Conservation (phyloP, 164 flowering plant genomes). For the Aristolochia californica region DNA sequence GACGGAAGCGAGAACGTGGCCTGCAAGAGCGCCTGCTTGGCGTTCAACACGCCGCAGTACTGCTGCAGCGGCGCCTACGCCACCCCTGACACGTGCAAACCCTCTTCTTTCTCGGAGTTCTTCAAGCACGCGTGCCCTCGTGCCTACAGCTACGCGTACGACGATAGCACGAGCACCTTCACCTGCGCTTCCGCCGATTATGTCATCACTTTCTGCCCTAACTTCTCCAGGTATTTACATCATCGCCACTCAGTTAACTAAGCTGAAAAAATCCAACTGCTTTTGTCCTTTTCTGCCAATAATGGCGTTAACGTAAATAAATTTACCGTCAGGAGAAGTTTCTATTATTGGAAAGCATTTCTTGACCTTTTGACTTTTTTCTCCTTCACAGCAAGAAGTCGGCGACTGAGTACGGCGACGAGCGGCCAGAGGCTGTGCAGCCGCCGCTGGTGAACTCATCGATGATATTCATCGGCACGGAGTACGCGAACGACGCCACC, state of each 20-base stretch:
- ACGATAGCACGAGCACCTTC: conserved; percentile 73
- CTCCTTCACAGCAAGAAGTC: conserved; percentile 52
- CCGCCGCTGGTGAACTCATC: conserved; percentile 5
- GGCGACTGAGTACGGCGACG: conserved; percentile 25
- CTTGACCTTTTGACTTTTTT: neutral
- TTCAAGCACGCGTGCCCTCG: conserved; percentile 76
- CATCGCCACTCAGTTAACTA: too few species aligned
- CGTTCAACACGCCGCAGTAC: conserved; percentile 51
- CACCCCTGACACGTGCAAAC: conserved; percentile 60
- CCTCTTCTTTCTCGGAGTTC: conserved; percentile 43
- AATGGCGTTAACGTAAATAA: neutral
- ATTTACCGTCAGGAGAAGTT: too few species aligned
- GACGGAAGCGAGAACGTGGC: conserved; percentile 33
- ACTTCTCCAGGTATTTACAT: conserved; percentile 46
- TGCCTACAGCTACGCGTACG: conserved; percentile 93
- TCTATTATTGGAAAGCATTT: too few species aligned
- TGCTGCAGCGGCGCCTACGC: conserved; percentile 74
- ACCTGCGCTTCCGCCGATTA: conserved; percentile 66
- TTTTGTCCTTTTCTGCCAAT: too few species aligned
- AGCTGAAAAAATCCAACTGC: too few species aligned
- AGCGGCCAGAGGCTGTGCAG: conserved; percentile 5
- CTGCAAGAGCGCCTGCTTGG: conserved; percentile 87
- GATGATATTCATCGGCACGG: neutral
- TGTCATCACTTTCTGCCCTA: conserved; percentile 79
- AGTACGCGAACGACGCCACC: neutral